These are phyloP conservation scores for Saturnispora hagleri DNA, from an alignment of 805 yeast species.

Conservation along the genomic window DNA sequence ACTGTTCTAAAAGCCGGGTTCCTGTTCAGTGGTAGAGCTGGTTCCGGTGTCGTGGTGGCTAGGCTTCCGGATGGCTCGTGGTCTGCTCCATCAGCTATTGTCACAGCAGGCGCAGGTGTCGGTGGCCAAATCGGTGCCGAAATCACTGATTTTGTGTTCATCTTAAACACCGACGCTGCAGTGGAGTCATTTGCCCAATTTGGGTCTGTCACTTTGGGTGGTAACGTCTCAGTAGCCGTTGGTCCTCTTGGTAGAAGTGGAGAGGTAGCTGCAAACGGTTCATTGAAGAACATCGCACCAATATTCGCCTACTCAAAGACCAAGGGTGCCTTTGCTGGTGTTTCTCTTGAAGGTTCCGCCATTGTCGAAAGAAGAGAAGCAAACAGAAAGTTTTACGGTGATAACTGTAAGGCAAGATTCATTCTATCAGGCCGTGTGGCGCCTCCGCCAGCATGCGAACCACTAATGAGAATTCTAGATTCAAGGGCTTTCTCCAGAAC, in stretches of 20 bases:
- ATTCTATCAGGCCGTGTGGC: conserved; percentile 84
- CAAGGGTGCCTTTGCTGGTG: conserved; percentile 95
- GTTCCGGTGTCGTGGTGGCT: conserved; percentile 92
- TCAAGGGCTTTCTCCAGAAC: conserved; percentile 63
- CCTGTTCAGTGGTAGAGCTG: conserved; percentile 92
- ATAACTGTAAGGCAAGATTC: conserved; percentile 75
- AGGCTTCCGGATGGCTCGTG: conserved; percentile 90
- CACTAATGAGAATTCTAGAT: conserved; percentile 77
- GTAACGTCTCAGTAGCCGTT: conserved; percentile 91
- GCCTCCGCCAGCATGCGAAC: conserved; percentile 85
- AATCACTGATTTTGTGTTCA: conserved; percentile 90
- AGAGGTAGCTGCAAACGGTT: conserved; percentile 94
- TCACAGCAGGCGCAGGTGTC: conserved; percentile 97
- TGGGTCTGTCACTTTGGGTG: conserved; percentile 92
- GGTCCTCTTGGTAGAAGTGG: conserved; percentile 97
- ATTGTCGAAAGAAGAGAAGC: conserved; percentile 97
- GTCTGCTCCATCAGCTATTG: conserved; percentile 96
- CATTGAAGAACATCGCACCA: conserved; percentile 78
- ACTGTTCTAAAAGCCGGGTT: conserved; percentile 98
- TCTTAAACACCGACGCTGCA: conserved; percentile 77
- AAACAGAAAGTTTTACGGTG: conserved; percentile 89
- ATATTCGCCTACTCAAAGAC: conserved; percentile 91
- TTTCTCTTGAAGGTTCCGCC: conserved; percentile 93
- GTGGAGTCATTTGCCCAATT: conserved; percentile 89
- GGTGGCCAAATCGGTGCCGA: conserved; percentile 98